Percentiles rank a stretch among this genome's conserved stretches.
Conservation (phyloP, 768 basidiomycete genomes). For the Dendrothele bispora region DNA sequence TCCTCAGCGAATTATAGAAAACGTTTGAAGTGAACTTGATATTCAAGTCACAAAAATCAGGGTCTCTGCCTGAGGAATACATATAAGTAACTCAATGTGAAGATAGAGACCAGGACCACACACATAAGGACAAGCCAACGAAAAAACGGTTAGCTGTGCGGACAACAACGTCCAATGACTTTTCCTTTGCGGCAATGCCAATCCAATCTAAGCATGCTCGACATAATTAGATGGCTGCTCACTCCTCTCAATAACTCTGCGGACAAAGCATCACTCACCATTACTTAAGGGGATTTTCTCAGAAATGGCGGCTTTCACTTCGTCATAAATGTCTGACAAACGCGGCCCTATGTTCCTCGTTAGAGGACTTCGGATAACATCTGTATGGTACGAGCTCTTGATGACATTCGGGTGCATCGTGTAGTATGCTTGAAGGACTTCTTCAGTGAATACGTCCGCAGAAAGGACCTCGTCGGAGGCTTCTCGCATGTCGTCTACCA, state of each 20-base stretch:
- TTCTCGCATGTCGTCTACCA: no score
- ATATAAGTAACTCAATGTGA: no score
- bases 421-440: slow-evolving; percentile 8
- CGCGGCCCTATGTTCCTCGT: slow-evolving; percentile 15
- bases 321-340: slow-evolving; percentile 18
- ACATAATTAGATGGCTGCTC: no score
- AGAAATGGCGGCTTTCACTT: slow-evolving; percentile 16
- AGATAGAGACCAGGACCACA: no score
- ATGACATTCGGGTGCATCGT: neutral
- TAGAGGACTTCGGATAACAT: slow-evolving; percentile 15
- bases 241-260: no score
- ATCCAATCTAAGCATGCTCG: slow-evolving; percentile 45
- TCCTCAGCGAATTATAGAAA: slow-evolving; percentile 6
- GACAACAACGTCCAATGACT: slow-evolving; percentile 33
- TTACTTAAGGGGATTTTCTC: slow-evolving; percentile 11
- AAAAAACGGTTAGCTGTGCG: slow-evolving; percentile 43
- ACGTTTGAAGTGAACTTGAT: no score
- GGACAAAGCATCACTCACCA: neutral
- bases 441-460: no score
- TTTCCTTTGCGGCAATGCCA: slow-evolving; percentile 22
- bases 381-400: slow-evolving; percentile 4
- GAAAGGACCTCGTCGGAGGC: no score
- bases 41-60: no score
- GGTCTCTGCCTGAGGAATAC: no score
- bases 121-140: slow-evolving; percentile 46